phyloP scores from a whole-genome alignment of 768 basidiomycete species.

The Kwoniella europaea region DNA sequence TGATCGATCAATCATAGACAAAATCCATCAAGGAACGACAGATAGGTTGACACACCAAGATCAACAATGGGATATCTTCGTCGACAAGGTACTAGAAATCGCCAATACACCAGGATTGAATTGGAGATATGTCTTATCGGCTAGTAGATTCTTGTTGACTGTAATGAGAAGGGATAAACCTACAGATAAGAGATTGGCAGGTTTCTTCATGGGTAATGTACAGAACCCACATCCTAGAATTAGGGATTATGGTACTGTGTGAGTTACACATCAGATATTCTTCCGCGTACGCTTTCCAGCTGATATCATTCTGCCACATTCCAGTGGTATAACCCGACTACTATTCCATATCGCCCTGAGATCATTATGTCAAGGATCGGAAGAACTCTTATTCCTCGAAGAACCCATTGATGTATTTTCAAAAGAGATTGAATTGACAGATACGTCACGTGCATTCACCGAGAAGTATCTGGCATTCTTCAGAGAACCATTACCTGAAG shows the following conservation, averaged over 20 bases:
- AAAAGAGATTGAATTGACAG: constrained; percentile 61
- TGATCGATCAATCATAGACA: constrained; percentile 20
- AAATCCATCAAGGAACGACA: constrained; percentile 23
- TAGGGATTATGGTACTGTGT: constrained; percentile 47
- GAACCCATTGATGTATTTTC: constrained; percentile 73
- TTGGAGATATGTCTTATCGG: constrained; percentile 46
- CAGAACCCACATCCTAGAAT: constrained; percentile 53
- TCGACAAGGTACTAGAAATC: constrained; percentile 39
- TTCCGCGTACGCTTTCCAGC: too few relatives aligned
- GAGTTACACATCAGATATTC: constrained; percentile 11
- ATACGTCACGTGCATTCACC: constrained; percentile 66
- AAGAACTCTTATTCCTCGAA: constrained; percentile 70
- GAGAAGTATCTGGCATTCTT: constrained; percentile 66
- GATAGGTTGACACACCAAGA: constrained; percentile 30
- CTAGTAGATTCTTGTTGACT: constrained; percentile 38
- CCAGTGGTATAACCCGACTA: constrained; percentile 71
- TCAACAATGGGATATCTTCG: constrained; percentile 36
- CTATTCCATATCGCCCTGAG: constrained; percentile 75
- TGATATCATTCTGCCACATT: neutral
- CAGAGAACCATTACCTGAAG: constrained; percentile 62
- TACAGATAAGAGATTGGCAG: constrained; percentile 43
- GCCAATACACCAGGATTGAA: constrained; percentile 38
- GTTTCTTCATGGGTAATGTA: constrained; percentile 45
- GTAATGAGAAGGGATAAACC: constrained; percentile 46
- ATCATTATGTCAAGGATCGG: constrained; percentile 68